phyloP scores from a whole-genome alignment of 352 stramenopile genomes.

The Pythium dissimile region DNA sequence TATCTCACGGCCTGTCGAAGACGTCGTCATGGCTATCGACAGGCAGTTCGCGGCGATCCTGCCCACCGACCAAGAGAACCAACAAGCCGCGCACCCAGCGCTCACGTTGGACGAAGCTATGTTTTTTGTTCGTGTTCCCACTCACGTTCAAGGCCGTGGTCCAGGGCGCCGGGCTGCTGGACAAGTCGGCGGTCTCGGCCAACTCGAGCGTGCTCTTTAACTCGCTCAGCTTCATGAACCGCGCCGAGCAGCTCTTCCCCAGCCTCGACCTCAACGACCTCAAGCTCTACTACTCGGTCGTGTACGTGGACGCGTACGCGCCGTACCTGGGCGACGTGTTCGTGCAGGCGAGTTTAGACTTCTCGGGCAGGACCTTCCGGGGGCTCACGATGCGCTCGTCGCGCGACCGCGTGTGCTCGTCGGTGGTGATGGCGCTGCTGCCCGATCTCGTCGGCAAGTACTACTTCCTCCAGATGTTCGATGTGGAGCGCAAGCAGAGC shows the following conservation, averaged over 20 bases:
- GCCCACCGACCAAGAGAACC: neutral
- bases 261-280: conserved; percentile 27
- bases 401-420: conserved; percentile 61
- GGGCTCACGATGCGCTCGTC: conserved; percentile 53
- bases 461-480: conserved; percentile 79
- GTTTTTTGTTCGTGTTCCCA: too few species aligned
- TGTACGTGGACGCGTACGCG: conserved; percentile 32
- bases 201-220: conserved; percentile 30
- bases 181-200: neutral
- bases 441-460: conserved; percentile 60
- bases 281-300: conserved; percentile 44
- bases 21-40: neutral
- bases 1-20: too few species aligned
- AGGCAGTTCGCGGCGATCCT: neutral
- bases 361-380: conserved; percentile 70
- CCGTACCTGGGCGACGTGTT: conserved; percentile 53
- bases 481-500: conserved; percentile 52
- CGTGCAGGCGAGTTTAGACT: conserved; percentile 81
- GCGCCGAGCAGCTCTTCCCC: conserved; percentile 29
- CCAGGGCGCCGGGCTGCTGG: neutral
- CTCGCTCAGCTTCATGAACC: conserved; percentile 45
- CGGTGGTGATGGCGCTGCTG: conserved; percentile 24
- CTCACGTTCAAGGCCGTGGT: neutral
- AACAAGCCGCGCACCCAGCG: too few species aligned
- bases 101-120: too few species aligned